A percentile compares a stretch with the other conserved stretches of the same genome.
phyloP scores from a whole-genome alignment of 2,329 filamentous ascomycete genomes.

The Apiospora phragmitis region DNA sequence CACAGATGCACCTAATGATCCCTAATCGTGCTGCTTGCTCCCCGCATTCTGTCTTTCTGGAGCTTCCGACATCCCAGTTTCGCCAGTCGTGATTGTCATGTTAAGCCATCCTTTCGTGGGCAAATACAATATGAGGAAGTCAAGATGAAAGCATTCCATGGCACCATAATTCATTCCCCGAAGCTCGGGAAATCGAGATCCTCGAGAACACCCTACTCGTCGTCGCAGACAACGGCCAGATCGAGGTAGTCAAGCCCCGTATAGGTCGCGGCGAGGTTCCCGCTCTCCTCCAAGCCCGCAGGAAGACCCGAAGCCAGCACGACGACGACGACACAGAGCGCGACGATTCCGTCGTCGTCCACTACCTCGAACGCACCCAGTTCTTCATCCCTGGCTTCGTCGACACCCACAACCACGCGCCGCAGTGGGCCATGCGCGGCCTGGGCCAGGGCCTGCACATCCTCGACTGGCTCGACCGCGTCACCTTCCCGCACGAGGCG shows the following conservation, averaged over 20 bases:
- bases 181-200: conserved; percentile 35
- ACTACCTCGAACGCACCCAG: conserved; percentile 39
- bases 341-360: conserved; percentile 16
- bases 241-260: conserved; percentile 15
- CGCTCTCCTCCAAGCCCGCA: not conserved
- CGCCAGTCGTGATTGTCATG: not conserved
- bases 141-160: conserved; percentile 35
- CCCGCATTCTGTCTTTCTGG: not conserved
- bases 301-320: not conserved
- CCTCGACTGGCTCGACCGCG: conserved; percentile 56
- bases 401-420: conserved; percentile 70
- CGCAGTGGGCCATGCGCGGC: conserved; percentile 52
- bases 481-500: conserved; percentile 66
- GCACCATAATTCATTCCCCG: conserved; percentile 42
- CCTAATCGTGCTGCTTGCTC: not conserved
- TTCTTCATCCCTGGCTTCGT: conserved; percentile 63
- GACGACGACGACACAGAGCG: not conserved
- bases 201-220: conserved; percentile 39
- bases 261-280: not conserved
- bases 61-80: not conserved
- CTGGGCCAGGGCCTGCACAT: conserved; percentile 48
- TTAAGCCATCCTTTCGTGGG: not conserved
- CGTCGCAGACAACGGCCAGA: conserved; percentile 19
- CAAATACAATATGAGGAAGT: no score
- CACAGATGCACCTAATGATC: not conserved